Percentiles rank a stretch among this genome's conserved stretches.
Evolutionary conservation across 495 filamentous ascomycete species (phyloP).

Genomic region (Penicillium bialowiezense): DNA sequence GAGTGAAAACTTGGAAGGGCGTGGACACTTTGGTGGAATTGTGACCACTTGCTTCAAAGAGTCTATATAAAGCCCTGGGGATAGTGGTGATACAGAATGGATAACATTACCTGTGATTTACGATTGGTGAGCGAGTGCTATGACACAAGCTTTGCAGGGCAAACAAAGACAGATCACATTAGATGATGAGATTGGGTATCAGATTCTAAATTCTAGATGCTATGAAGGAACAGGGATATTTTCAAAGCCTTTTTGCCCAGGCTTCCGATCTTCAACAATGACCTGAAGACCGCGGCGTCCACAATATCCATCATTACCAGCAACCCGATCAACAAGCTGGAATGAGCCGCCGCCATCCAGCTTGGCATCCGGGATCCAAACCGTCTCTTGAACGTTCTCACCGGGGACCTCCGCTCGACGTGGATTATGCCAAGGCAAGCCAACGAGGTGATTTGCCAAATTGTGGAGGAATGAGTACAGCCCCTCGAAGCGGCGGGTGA

Average conservation of each 20-base stretch:
- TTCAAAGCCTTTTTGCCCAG: conserved; percentile 55
- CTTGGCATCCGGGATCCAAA: conserved; percentile 45
- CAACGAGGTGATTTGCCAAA: conserved; percentile 49
- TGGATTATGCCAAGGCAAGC: conserved; percentile 56
- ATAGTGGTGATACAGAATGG: too few relatives aligned
- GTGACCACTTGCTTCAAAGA: too few relatives aligned
- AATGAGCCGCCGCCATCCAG: conserved; percentile 38
- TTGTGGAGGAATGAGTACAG: conserved; percentile 54
- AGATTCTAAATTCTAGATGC: neutral
- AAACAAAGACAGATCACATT: neutral
- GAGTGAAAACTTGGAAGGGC: too few relatives aligned
- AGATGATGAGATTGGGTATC: conserved; percentile 3
- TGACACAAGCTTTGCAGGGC: too few relatives aligned
- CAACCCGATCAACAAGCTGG: conserved; percentile 38
- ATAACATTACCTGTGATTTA: too few relatives aligned
- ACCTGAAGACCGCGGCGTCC: conserved; percentile 55
- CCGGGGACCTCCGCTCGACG: conserved; percentile 54
- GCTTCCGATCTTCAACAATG: conserved; percentile 47
- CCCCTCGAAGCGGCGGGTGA: conserved; percentile 57
- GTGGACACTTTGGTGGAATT: too few relatives aligned
- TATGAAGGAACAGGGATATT: conserved; percentile 32
- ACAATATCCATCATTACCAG: conserved; percentile 54
- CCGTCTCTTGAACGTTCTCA: conserved; percentile 49
- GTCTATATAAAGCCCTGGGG: too few relatives aligned
- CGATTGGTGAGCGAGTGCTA: too few relatives aligned